Evolutionary conservation across 305 asterid genomes (phyloP), one percentile per base, ranked within the genome.

Genomic region (Stenogyne calaminthoides): DNA sequence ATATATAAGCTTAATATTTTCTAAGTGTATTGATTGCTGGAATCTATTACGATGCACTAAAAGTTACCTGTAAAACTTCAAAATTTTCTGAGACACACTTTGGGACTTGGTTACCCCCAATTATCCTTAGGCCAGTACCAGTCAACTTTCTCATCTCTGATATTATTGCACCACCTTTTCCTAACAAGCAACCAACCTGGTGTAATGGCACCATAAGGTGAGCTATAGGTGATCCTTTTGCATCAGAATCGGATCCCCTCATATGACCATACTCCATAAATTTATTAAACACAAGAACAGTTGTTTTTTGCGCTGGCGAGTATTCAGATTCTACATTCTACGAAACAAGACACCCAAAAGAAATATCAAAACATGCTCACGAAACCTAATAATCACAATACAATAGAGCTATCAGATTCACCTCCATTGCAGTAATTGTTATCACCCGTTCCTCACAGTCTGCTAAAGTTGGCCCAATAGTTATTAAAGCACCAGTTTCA

Each of bases 111-210:
- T 85, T 76, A 69, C 88, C 91, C 20, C 85, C 76, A 59, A 84
- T 62, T 64, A 91, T 79, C 69, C 86, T 66, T 69, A 86, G 77
- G 69, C 85, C 76, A 72, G 97, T 77, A 78, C 87, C 72, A 71
- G 92, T 86, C 76, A 77, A 71, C 87, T 88, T 89, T 79, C 96
- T 88, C 85, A 88, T 89, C 84, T 85, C 89, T 15, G 91, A 78
- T 73, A 91, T 84, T 69, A 87, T 82, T 46, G 88, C 32, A 14
- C 96, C 96, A 63, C 92, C 92, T 82, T 85, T 86, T 51, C 97
- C 97, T 85, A 91, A 77, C 80, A 91, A 83, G 74, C 94, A 89
- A 70, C 96, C 96, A 72, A 84, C 92, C 78, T 87, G 88, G 74
- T 81, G 81, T 11, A 80, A 11, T 75, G 84, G 84, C 37, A 87